Conservation (phyloP, 208 protist genomes). For the Trypanosoma lewisi region DNA sequence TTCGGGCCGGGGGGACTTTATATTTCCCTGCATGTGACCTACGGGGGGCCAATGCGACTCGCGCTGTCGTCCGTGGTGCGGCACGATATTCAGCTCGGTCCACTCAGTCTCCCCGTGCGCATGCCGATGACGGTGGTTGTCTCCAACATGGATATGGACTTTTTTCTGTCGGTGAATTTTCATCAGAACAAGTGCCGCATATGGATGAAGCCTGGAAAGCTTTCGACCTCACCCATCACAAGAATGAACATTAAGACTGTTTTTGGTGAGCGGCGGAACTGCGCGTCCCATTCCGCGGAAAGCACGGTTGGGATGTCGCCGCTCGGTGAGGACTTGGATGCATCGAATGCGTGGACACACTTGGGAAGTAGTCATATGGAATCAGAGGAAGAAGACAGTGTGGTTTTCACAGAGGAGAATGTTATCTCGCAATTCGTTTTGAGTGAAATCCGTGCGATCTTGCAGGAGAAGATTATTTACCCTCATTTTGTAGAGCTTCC, state of each 20-base stretch:
- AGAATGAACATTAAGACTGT: conserved; percentile 55
- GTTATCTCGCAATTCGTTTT: conserved; percentile 67
- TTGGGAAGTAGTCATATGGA: conserved; percentile 28
- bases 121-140: conserved; percentile 63
- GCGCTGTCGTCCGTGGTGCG: conserved; percentile 46
- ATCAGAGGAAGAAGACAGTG: conserved; percentile 36
- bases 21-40: conserved; percentile 78
- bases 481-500: conserved; percentile 71
- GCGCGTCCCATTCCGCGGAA: conserved; percentile 1
- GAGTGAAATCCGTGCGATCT: conserved; percentile 58
- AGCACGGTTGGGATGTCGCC: conserved; percentile 3
- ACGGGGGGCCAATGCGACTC: conserved; percentile 70
- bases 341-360: conserved; percentile 24
- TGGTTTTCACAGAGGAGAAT: conserved; percentile 64
- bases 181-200: conserved; percentile 46
- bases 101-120: conserved; percentile 45
- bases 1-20: conserved; percentile 60
- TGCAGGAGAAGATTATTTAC: conserved; percentile 66
- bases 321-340: conserved; percentile 19
- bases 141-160: conserved; percentile 73
- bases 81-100: conserved; percentile 48
- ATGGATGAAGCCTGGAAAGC: conserved; percentile 70
- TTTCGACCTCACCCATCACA: conserved; percentile 63
- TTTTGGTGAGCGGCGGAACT: conserved; percentile 38
- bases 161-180: conserved; percentile 73